These are phyloP conservation scores for Pseudogymnoascus sp. DNA, from an alignment of 2,329 filamentous ascomycete species.

Conservation along the genomic window DNA sequence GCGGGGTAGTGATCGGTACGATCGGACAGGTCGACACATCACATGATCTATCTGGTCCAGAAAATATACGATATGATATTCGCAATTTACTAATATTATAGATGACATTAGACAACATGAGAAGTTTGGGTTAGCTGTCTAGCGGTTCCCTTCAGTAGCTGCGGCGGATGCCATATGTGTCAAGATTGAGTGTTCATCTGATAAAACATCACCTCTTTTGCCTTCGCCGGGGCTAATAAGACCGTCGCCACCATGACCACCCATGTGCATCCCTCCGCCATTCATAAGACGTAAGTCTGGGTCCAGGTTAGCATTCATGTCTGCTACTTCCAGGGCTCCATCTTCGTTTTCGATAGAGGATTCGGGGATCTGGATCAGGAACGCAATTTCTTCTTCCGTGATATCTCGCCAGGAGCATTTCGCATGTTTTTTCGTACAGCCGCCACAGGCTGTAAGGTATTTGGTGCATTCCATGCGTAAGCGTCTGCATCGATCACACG, in stretches of 20 bases:
- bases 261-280: conserved; percentile 5
- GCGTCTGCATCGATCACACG: conserved; percentile 75
- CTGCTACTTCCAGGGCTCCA: background rate
- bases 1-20: background rate
- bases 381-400: conserved; percentile 56
- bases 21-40: background rate
- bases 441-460: conserved; percentile 76
- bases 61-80: background rate
- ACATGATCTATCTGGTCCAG: background rate
- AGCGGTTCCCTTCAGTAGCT: conserved; percentile 14
- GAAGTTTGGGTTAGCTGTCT: background rate
- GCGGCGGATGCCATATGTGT: conserved; percentile 23
- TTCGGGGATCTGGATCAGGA: conserved; percentile 8
- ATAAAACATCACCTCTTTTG: conserved; percentile 12
- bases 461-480: conserved; percentile 77
- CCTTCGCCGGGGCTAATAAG: conserved; percentile 1
- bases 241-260: background rate
- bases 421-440: conserved; percentile 84
- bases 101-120: conserved; percentile 2
- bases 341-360: conserved; percentile 4
- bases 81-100: background rate
- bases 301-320: conserved; percentile 10
- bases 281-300: conserved; percentile 9
- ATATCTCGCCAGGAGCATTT: conserved; percentile 81
- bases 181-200: conserved; percentile 17